Base-by-base conservation (phyloP, 176 grass and related monocot species). In the Miscanthus lutarioriparius region DNA sequence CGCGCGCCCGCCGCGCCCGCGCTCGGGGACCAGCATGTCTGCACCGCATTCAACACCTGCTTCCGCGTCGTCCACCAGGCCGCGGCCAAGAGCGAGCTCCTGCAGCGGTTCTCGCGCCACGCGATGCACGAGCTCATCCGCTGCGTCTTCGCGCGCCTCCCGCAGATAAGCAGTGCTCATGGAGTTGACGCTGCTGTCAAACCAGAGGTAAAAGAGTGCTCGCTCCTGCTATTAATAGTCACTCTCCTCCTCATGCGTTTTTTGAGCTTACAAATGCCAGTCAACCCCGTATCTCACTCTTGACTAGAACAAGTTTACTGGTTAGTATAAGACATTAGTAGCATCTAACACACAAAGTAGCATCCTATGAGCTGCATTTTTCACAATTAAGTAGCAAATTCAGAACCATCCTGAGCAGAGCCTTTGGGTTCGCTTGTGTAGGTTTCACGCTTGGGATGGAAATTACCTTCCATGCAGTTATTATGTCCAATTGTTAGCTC, bases 51-150 rank as follows among this genome's bases (percentile, higher is more conserved):
- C 67, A 96, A 99, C 75, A 99, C 88, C 0, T 99, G 97, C 81
- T 96, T 96, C 86, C 90, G 97, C 25, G 91, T 96, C 45, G 93
- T 96, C 7, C 91, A 99, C 75, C 97, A 99, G 87, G 93, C 91
- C 0, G 72, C 78, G 2, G 62, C 77, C 4, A 99, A 96, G 84
- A 86, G 91, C 16, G 93, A 96, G 53, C 93, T 96, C n/a, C 87
- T 99, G 84, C 93, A 99, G 84, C 85, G 81, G 2, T 96, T 92
- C 85, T 96, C 97, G 5, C 86, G 97, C 0, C 83, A 99, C 70
- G 79, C 88, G 1, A 96, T 99, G 93, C 91, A 92, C 40, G 90
- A 99, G 67, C 87, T 99, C 70, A 65, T 99, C 25, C 80, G 86
- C 6, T 74, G 79, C 30, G 68, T 99, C 78, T 99, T 99, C 35